These are phyloP conservation scores for Coemansia sp. DNA, from an alignment of 192 early-diverging fungal species.

Conservation along the genomic window DNA sequence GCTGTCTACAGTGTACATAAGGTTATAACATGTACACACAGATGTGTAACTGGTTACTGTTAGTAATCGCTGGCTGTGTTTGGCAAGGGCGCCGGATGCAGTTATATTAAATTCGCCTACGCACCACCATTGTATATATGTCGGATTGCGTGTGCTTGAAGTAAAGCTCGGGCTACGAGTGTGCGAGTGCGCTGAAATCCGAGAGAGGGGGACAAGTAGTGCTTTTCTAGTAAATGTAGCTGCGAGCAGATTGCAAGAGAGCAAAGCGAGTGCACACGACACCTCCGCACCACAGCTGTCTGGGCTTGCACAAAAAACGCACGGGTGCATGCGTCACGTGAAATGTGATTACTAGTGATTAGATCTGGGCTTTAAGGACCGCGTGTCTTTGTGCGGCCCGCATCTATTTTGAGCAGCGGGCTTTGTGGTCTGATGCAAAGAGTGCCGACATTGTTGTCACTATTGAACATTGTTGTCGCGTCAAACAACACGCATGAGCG, in stretches of 20 bases:
- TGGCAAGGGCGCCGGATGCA: not conserved
- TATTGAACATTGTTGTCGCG: not conserved
- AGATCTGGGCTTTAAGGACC: not conserved
- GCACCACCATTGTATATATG: not conserved
- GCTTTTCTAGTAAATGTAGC: not conserved
- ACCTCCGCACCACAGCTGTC: too few species aligned
- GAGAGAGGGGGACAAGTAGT: not conserved
- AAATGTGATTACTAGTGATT: not conserved
- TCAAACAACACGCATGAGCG: not conserved
- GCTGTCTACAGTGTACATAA: conserved; percentile 28
- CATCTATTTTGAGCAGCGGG: too few species aligned
- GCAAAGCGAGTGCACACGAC: too few species aligned
- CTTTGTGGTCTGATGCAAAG: not conserved
- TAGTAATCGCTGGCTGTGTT: not conserved
- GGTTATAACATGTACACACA: not conserved
- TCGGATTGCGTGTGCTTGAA: not conserved
- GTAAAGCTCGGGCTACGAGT: not conserved
- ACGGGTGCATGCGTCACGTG: not conserved
- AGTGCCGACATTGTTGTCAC: not conserved
- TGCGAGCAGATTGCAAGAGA: not conserved
- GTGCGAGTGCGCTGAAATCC: not conserved
- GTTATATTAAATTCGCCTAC: conserved; percentile 6
- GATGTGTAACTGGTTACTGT: not conserved
- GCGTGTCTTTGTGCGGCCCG: not conserved
- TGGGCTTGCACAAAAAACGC: too few species aligned